phyloP scores from a whole-genome alignment of 202 grass and related monocot species.

The Tripidium arundinaceum region DNA sequence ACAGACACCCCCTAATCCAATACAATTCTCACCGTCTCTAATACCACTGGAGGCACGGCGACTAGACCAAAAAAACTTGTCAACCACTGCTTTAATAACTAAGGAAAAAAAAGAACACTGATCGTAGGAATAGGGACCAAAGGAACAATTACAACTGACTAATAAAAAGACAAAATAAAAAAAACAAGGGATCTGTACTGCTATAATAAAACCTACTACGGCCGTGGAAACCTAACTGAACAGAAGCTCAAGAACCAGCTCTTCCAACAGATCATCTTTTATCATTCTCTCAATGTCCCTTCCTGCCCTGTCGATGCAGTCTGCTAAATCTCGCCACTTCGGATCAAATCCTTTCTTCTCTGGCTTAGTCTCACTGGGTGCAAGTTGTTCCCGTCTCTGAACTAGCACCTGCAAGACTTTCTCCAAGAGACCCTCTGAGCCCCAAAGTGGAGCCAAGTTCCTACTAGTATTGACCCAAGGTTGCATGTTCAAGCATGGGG shows the following conservation, averaged over 20 bases:
- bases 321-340: conserved; percentile 48
- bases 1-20: background rate
- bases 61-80: conserved; percentile 26
- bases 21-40: background rate
- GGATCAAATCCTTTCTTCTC: conserved; percentile 37
- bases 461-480: conserved; percentile 40
- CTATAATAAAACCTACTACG: conserved; percentile 18
- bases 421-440: conserved; percentile 59
- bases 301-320: conserved; percentile 41
- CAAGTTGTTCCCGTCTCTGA: conserved; percentile 37
- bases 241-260: conserved; percentile 46
- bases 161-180: background rate
- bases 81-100: conserved; percentile 37
- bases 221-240: conserved; percentile 36
- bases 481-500: conserved; percentile 50
- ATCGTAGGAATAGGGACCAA: background rate
- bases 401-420: conserved; percentile 45
- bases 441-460: conserved; percentile 41
- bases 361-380: background rate
- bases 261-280: conserved; percentile 71
- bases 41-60: conserved; percentile 2
- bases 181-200: background rate
- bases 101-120: background rate
- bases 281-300: conserved; percentile 62
- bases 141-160: background rate